These are phyloP conservation scores for Ogataea methylovora DNA, from an alignment of 805 yeast genomes.

Conservation along the genomic window DNA sequence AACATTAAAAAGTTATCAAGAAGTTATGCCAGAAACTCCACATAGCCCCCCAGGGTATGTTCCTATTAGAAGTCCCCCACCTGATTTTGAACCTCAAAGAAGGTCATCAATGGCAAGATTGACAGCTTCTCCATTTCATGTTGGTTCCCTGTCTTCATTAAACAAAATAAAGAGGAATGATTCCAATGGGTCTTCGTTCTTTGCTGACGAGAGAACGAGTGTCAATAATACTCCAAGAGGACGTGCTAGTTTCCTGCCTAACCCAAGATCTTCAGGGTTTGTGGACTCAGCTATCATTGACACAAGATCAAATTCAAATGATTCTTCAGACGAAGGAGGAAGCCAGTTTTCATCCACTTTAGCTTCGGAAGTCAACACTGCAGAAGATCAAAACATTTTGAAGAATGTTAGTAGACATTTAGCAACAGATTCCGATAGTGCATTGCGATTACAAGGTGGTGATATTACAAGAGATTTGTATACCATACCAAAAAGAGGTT, in stretches of 20 bases:
- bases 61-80: not conserved
- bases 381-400: slow-evolving; percentile 27
- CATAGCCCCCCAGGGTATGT: not conserved
- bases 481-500: slow-evolving; percentile 14
- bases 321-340: slow-evolving; percentile 6
- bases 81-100: slow-evolving; percentile 7
- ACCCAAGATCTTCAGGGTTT: slow-evolving; percentile 5
- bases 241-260: not conserved
- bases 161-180: slow-evolving; percentile 7
- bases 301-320: slow-evolving; percentile 16
- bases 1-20: no score
- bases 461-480: slow-evolving; percentile 45
- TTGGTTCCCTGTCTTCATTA: not conserved
- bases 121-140: slow-evolving; percentile 8
- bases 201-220: slow-evolving; percentile 9
- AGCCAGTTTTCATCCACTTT: not conserved
- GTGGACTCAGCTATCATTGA: slow-evolving; percentile 6
- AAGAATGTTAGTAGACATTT: slow-evolving; percentile 30
- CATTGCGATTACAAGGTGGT: slow-evolving; percentile 38
- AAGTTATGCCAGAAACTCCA: no score
- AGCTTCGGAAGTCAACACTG: not conserved
- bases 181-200: slow-evolving; percentile 17
- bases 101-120: slow-evolving; percentile 27
- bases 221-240: slow-evolving; percentile 2
- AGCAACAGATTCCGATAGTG: slow-evolving; percentile 22